Evolutionary conservation across 306 rosid genomes (phyloP), one percentile per base, ranked within the genome.

Genomic region (Prunus campanulata): DNA sequence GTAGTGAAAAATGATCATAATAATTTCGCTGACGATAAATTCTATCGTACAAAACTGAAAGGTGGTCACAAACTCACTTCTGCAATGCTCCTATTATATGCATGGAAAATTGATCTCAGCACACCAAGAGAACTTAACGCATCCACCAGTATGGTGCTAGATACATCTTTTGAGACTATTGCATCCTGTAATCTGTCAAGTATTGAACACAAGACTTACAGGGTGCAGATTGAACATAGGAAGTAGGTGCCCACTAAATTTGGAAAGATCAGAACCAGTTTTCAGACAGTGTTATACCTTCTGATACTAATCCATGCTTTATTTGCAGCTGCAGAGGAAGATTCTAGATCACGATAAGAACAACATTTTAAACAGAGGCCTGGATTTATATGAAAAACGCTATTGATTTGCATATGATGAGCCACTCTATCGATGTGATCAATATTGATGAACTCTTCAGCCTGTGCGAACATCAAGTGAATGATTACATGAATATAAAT

Each of bases 321-420:
- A 81, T 81, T 69, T 46, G 85, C 87, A 19, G 85, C 70, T 50
- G 78, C 77, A 70, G 39, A 60, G 16, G 90, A 88, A 79, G 87
- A 71, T 72, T 86, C 84, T 63, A 91, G 55, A 80, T 93, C 91
- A 74, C 88, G 50, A 82, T 83, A 91, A 74, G 97, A 86, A 74
- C 85, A 88, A 59, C 96, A 93, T 78, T 87, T 84, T 72, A 87
- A 74, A 87, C 98, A 93, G 75, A 72, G 67, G 44, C 91, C 91
- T 30, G 90, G 96, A 79, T 57, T 83, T 75, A 79, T 50, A 67
- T 71, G 80, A 77, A 4, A 66, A 75, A 77, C 57, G 68, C 77
- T 71, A 54, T 70, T 72, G 39, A 79, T 76, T 86, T 83, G 81
- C 81, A 79, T 57, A 63, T 25, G 44, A 25, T 6, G 74, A 66